phyloP scores from a whole-genome alignment of 345 rosid genomes.

The Gossypium australe region DNA sequence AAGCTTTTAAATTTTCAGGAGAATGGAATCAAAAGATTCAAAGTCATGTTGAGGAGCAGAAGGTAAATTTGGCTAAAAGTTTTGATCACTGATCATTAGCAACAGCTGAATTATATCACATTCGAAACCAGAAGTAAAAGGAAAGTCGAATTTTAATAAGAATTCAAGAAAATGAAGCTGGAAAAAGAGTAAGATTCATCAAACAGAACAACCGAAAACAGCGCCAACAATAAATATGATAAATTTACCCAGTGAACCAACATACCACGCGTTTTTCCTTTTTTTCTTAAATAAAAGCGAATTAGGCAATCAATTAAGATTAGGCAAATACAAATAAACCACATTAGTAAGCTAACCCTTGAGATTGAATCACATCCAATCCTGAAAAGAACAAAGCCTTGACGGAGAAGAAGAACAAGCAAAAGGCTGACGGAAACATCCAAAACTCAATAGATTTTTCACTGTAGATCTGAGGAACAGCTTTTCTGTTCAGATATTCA shows the following conservation, averaged over 20 bases:
- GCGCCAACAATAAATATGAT: not conserved
- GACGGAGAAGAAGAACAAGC: not conserved
- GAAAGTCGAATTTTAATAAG: not conserved
- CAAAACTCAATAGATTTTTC: constrained; percentile 11
- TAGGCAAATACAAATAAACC: not conserved
- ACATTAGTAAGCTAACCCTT: not conserved
- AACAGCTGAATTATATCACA: not conserved
- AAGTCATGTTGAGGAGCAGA: not conserved
- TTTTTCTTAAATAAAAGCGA: not conserved
- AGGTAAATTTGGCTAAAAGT: not conserved
- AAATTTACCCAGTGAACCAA: not conserved
- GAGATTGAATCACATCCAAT: not conserved
- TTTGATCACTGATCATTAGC: not conserved
- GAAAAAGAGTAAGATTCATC: not conserved
- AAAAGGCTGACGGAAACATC: not conserved
- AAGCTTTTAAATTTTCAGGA: not conserved
- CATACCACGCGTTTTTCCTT: not conserved
- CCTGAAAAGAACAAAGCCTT: constrained; percentile 3
- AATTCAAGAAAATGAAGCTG: not conserved
- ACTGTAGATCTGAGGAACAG: constrained; percentile 50
- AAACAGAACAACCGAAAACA: constrained; percentile 6
- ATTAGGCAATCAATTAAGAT: not conserved
- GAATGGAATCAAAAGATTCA: not conserved
- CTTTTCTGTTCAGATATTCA: constrained; percentile 23
- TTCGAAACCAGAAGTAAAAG: not conserved